Conservation (phyloP, 345 rosid genomes). For the Salix purpurea region DNA sequence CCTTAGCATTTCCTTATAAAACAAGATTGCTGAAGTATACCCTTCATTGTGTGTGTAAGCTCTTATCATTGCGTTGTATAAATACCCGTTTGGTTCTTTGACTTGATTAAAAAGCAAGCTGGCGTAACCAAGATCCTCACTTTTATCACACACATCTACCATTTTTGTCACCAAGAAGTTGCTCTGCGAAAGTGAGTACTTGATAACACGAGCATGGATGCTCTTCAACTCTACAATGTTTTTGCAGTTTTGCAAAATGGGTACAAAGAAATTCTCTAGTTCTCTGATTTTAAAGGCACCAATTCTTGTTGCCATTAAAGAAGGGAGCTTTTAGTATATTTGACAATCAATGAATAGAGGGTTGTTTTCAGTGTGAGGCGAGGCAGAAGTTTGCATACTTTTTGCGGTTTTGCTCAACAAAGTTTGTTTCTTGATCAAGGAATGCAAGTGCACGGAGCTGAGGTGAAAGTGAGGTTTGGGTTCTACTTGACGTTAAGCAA, state of each 20-base stretch:
- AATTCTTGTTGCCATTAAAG: slow-evolving; percentile 14
- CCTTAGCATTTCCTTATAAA: slow-evolving; percentile 38
- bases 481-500: slow-evolving; percentile 44
- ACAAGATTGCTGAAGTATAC: slow-evolving; percentile 21
- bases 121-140: slow-evolving; percentile 40
- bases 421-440: slow-evolving; percentile 46
- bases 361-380: slow-evolving; percentile 11
- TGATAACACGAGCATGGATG: slow-evolving; percentile 37
- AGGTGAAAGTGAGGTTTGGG: slow-evolving; percentile 37
- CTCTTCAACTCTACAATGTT: slow-evolving; percentile 33
- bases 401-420: slow-evolving; percentile 48
- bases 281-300: slow-evolving; percentile 26
- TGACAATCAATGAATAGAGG: slow-evolving; percentile 21
- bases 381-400: slow-evolving; percentile 48
- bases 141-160: slow-evolving; percentile 41
- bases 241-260: slow-evolving; percentile 35
- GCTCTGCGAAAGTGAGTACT: slow-evolving; percentile 45
- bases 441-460: slow-evolving; percentile 50
- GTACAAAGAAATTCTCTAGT: slow-evolving; percentile 39
- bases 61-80: slow-evolving; percentile 53
- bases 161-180: slow-evolving; percentile 48
- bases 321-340: background rate
- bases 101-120: slow-evolving; percentile 39
- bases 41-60: slow-evolving; percentile 35
- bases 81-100: slow-evolving; percentile 40